Evolutionary conservation across 768 basidiomycete species (phyloP).

Genomic region (Xerocomellus intermedius): DNA sequence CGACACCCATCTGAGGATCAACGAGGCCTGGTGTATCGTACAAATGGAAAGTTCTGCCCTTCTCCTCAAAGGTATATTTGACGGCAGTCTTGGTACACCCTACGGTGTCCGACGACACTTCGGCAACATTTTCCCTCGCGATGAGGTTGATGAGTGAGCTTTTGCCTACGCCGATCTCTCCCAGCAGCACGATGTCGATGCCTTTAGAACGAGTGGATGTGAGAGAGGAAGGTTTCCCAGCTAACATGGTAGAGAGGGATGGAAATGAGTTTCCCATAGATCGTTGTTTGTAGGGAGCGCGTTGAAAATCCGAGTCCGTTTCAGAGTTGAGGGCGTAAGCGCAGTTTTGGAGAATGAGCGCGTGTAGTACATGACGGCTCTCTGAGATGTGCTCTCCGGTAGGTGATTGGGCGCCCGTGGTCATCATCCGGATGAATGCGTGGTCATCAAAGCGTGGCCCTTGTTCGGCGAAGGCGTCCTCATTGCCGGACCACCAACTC

Average conservation of each 20-base stretch:
- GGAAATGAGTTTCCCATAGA: conserved; percentile 12
- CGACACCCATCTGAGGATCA: conserved; percentile 22
- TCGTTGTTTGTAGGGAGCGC: conserved; percentile 9
- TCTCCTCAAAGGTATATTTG: conserved; percentile 26
- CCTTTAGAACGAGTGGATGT: background rate
- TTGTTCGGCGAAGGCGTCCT: conserved; percentile 4
- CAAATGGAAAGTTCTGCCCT: conserved; percentile 22
- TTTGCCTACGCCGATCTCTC: conserved; percentile 36
- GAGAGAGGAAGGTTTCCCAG: conserved; percentile 6
- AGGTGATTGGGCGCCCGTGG: background rate
- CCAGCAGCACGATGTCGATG: conserved; percentile 38
- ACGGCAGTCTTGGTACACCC: conserved; percentile 34
- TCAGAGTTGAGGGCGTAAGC: background rate
- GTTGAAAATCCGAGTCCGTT: background rate
- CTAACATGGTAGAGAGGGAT: conserved; percentile 4
- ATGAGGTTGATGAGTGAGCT: conserved; percentile 45
- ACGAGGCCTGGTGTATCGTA: conserved; percentile 36
- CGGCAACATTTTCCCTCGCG: conserved; percentile 22
- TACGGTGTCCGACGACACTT: conserved; percentile 29
- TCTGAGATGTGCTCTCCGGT: conserved; percentile 3
- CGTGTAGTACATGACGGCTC: conserved; percentile 13
- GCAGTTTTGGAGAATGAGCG: conserved; percentile 13
- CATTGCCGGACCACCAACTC: conserved; percentile 20
- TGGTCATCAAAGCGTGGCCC: conserved; percentile 16
- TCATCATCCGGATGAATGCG: conserved; percentile 12